A percentile compares a stretch with the other conserved stretches of the same genome.
Evolutionary conservation across 257 asterid species (phyloP).

Genomic region (Echium plantagineum): DNA sequence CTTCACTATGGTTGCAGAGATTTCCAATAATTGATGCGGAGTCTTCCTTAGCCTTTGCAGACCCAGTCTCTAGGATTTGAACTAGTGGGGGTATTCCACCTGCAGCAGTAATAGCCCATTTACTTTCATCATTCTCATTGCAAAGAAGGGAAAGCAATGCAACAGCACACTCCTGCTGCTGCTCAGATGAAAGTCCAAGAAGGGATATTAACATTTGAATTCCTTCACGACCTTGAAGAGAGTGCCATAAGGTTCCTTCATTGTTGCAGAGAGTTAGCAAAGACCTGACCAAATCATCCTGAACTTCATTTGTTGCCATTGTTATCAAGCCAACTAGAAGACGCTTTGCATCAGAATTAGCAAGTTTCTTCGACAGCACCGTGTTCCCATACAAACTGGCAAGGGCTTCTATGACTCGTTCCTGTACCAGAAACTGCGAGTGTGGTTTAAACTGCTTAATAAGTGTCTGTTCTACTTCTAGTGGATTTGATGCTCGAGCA

Average conservation of each 20-base stretch:
- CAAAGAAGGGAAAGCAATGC: slow-evolving; percentile 87
- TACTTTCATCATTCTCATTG: slow-evolving; percentile 89
- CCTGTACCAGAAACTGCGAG: slow-evolving; percentile 66
- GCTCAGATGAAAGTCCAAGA: too few relatives aligned
- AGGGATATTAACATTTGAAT: slow-evolving; percentile 91
- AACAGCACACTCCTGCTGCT: slow-evolving; percentile 95
- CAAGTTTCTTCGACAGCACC: slow-evolving; percentile 63
- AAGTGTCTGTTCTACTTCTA: slow-evolving; percentile 80
- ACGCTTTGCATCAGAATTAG: slow-evolving; percentile 85
- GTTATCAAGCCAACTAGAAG: slow-evolving; percentile 89
- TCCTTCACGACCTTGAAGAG: slow-evolving; percentile 98
- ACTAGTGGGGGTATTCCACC: slow-evolving; percentile 99
- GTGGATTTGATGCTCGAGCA: slow-evolving; percentile 75
- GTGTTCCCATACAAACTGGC: slow-evolving; percentile 93
- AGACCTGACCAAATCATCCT: slow-evolving; percentile 77
- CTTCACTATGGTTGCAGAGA: slow-evolving; percentile 98
- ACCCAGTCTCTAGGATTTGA: slow-evolving; percentile 91
- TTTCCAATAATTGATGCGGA: slow-evolving; percentile 95
- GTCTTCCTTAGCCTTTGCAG: slow-evolving; percentile 94
- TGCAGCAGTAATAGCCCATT: slow-evolving; percentile 99
- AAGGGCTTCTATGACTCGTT: slow-evolving; percentile 94
- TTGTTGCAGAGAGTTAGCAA: slow-evolving; percentile 76
- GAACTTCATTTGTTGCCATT: slow-evolving; percentile 85
- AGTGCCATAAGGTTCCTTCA: slow-evolving; percentile 90
- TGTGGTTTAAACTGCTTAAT: slow-evolving; percentile 63